phyloP scores from a whole-genome alignment of 371 early-diverging fungal genomes.

The Syncephalastrum contaminatum region DNA sequence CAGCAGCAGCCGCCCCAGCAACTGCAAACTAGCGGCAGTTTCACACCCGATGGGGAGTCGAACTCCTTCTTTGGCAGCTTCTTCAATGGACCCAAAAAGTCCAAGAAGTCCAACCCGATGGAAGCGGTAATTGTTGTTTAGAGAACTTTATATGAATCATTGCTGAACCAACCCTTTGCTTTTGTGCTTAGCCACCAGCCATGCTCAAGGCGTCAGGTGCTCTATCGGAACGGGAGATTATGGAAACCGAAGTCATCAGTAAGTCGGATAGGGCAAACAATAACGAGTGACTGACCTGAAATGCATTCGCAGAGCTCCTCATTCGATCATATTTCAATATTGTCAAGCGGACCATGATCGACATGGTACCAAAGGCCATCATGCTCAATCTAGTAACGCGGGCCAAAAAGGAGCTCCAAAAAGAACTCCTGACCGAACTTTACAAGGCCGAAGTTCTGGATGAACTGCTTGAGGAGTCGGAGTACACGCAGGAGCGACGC shows the following conservation, averaged over 20 bases:
- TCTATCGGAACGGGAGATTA: conserved; percentile 92
- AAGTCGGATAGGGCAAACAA: conserved; percentile 28
- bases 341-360: conserved; percentile 96
- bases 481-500: conserved; percentile 86
- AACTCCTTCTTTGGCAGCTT: conserved; percentile 92
- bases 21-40: no score
- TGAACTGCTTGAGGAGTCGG: conserved; percentile 94
- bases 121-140: conserved; percentile 84
- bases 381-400: conserved; percentile 95
- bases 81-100: conserved; percentile 79
- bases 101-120: conserved; percentile 57
- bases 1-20: conserved; percentile 3
- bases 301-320: conserved; percentile 66
- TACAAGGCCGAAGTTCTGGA: conserved; percentile 93
- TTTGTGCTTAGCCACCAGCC: conserved; percentile 73
- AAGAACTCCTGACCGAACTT: conserved; percentile 92
- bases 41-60: conserved; percentile 40
- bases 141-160: no score
- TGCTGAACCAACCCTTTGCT: neutral
- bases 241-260: conserved; percentile 98
- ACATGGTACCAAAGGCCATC: conserved; percentile 99
- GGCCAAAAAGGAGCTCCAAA: conserved; percentile 93
- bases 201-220: conserved; percentile 94
- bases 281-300: neutral
- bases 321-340: conserved; percentile 96